Conservation (phyloP, 306 rosid species). For the Sicyos baderoa region DNA sequence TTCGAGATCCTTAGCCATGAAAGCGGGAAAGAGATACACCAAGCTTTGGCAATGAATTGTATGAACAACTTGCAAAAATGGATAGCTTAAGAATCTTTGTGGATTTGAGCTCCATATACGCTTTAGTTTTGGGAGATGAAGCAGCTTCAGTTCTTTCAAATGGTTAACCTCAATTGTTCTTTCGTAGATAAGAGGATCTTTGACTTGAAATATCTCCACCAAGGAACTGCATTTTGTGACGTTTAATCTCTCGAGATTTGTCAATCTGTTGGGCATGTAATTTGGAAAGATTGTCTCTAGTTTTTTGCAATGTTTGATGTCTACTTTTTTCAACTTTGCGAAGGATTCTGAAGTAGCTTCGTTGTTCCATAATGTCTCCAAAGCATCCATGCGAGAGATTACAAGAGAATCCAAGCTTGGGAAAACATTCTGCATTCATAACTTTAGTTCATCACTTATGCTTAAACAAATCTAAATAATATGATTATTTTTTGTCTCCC, state of each 20-base stretch:
- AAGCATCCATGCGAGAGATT: too few species aligned
- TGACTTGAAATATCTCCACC: constrained; percentile 8
- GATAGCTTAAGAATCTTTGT: background rate
- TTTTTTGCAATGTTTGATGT: too few species aligned
- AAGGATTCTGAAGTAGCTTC: too few species aligned
- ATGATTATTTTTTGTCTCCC: too few species aligned
- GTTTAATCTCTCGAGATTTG: constrained; percentile 20
- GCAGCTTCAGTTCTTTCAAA: constrained; percentile 18
- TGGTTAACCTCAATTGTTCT: background rate
- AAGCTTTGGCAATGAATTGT: constrained; percentile 19
- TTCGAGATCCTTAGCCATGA: background rate
- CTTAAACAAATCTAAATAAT: too few species aligned
- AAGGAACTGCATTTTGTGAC: constrained; percentile 10
- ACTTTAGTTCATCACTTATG: too few species aligned
- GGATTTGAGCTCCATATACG: constrained; percentile 27
- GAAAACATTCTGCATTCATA: too few species aligned
- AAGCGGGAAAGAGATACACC: constrained; percentile 14
- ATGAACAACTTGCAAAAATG: background rate
- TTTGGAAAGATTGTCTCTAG: too few species aligned
- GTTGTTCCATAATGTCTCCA: too few species aligned
- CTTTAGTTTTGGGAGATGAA: constrained; percentile 26
- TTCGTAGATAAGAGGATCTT: background rate
- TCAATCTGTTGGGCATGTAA: background rate
- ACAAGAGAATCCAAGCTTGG: too few species aligned
- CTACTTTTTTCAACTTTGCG: too few species aligned